A percentile compares a stretch with the other conserved stretches of the same genome.
Evolutionary conservation across 805 yeast species (phyloP).

Genomic region (Saccharomyces mikatae): DNA sequence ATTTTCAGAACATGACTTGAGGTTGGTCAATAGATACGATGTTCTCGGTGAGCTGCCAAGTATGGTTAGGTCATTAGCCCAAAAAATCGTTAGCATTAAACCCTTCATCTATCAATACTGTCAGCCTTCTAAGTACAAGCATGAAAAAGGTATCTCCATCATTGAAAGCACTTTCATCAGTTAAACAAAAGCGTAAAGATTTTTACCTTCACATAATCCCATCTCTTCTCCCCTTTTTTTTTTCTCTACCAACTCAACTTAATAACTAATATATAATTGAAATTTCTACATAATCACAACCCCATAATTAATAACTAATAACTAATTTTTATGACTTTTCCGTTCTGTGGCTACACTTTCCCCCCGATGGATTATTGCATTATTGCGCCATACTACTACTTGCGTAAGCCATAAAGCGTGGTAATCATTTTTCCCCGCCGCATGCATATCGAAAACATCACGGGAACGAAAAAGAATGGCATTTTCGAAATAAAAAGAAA

Average conservation of each 20-base stretch:
- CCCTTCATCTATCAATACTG: conserved; percentile 81
- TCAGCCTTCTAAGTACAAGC: conserved; percentile 45
- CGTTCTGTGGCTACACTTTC: background rate
- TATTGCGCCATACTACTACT: background rate
- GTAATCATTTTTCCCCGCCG: background rate
- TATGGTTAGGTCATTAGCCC: conserved; percentile 67
- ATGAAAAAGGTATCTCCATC: conserved; percentile 60
- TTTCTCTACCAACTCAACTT: background rate
- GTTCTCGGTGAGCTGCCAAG: conserved; percentile 84
- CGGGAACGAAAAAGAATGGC: background rate
- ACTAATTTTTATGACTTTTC: background rate
- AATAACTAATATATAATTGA: background rate
- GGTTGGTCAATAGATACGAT: conserved; percentile 70
- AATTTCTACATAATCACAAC: background rate
- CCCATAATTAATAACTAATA: background rate
- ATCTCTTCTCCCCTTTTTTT: background rate
- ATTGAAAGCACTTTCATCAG: conserved; percentile 72
- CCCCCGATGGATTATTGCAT: background rate
- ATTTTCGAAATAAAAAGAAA: background rate
- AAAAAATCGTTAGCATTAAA: conserved; percentile 74
- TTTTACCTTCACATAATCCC: background rate
- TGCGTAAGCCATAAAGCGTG: background rate
- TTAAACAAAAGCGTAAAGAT: background rate
- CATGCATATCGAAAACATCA: background rate
- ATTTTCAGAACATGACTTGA: conserved; percentile 41